A percentile compares a stretch with the other conserved stretches of the same genome.
These are phyloP conservation scores for Daldinia childiae DNA, from an alignment of 495 filamentous ascomycete genomes.

Conservation along the genomic window DNA sequence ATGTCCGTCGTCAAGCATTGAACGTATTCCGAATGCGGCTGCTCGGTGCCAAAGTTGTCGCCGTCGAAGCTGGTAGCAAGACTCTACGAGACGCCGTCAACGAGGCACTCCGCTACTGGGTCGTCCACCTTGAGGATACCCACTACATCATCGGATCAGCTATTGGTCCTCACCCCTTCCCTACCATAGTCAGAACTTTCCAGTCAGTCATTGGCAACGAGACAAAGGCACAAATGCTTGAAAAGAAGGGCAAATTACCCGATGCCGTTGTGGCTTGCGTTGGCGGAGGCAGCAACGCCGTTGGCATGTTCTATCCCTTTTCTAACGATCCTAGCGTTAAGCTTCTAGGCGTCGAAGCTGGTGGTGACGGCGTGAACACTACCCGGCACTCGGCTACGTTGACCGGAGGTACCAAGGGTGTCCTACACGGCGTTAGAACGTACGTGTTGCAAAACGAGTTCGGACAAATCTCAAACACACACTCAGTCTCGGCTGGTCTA, in stretches of 20 bases:
- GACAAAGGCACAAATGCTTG: slow-evolving; percentile 87
- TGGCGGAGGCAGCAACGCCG: slow-evolving; percentile 89
- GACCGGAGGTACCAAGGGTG: slow-evolving; percentile 86
- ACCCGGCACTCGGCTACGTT: slow-evolving; percentile 88
- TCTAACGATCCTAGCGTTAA: slow-evolving; percentile 83
- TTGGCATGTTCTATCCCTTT: slow-evolving; percentile 98
- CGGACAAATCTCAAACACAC: slow-evolving; percentile 93
- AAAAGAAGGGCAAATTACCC: slow-evolving; percentile 83
- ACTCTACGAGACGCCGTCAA: slow-evolving; percentile 96
- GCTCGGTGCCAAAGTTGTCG: slow-evolving; percentile 87
- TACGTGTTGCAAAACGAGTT: slow-evolving; percentile 92
- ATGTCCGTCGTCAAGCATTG: slow-evolving; percentile 89
- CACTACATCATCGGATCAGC: slow-evolving; percentile 97
- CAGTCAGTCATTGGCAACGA: slow-evolving; percentile 93
- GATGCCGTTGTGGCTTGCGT: slow-evolving; percentile 97
- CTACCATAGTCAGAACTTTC: slow-evolving; percentile 94
- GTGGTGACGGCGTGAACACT: slow-evolving; percentile 94
- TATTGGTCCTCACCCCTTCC: slow-evolving; percentile 95
- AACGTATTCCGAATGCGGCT: slow-evolving; percentile 98
- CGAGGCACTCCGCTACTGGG: slow-evolving; percentile 90
- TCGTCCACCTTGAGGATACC: slow-evolving; percentile 83
- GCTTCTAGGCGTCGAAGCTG: slow-evolving; percentile 93
- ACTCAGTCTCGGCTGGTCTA: slow-evolving; percentile 95
- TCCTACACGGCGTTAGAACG: slow-evolving; percentile 93
- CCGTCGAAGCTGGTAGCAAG: slow-evolving; percentile 84